A percentile compares a stretch with the other conserved stretches of the same genome.
These are phyloP conservation scores for Lodderomyces orthopsilosis DNA, from an alignment of 1,139 yeast species.

Conservation along the genomic window DNA sequence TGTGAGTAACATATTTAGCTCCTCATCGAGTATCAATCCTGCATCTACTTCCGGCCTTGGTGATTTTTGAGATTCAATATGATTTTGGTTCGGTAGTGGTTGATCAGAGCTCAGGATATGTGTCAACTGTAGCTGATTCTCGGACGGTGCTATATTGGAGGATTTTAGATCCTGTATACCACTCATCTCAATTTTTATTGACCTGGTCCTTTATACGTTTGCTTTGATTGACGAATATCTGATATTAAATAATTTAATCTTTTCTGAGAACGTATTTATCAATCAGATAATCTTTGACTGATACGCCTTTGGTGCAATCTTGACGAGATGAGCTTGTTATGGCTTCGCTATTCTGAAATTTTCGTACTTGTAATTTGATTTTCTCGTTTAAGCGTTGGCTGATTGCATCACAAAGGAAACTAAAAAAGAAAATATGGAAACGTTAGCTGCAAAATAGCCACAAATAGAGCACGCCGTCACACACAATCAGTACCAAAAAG, in stretches of 20 bases:
- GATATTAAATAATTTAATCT: background rate
- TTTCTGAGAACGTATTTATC: background rate
- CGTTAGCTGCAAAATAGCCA: background rate
- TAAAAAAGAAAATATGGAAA: background rate
- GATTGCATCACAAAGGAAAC: background rate
- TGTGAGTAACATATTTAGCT: conserved; percentile 20
- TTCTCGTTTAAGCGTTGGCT: background rate
- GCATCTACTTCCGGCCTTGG: conserved; percentile 24
- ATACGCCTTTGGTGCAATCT: background rate
- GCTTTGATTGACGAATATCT: background rate
- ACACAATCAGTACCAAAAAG: too few relatives aligned
- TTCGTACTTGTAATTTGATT: background rate
- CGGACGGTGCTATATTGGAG: background rate
- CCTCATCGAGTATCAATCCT: conserved; percentile 26
- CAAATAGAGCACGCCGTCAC: too few relatives aligned
- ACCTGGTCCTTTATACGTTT: background rate
- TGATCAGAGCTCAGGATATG: background rate
- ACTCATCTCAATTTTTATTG: background rate
- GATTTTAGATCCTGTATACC: background rate
- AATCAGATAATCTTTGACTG: background rate
- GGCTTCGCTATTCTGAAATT: background rate
- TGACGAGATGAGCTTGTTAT: conserved; percentile 1
- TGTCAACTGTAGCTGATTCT: conserved; percentile 1
- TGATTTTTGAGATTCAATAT: background rate
- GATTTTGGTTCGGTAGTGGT: background rate